These are phyloP conservation scores for Combretum micranthum DNA, from an alignment of 345 rosid species.

Conservation along the genomic window DNA sequence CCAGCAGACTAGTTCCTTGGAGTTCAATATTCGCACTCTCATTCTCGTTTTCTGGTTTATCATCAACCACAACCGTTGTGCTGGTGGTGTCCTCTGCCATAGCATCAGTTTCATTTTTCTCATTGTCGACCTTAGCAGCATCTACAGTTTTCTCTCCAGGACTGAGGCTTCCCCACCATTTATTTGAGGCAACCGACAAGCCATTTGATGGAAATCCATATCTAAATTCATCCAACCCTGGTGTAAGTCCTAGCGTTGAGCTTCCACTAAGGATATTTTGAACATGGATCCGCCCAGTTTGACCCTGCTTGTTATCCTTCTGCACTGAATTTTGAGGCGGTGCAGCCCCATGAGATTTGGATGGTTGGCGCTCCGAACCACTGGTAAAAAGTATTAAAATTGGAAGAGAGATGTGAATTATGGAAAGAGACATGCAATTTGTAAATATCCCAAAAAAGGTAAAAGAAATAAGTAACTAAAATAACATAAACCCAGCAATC, in stretches of 20 bases:
- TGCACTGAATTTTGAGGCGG: conserved; percentile 22
- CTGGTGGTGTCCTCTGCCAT: conserved; percentile 9
- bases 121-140: conserved; percentile 21
- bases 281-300: conserved; percentile 10
- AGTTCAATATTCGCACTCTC: conserved; percentile 10
- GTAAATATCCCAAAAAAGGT: too few species aligned
- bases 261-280: conserved; percentile 14
- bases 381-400: conserved; percentile 11
- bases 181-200: conserved; percentile 36
- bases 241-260: conserved; percentile 24
- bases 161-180: conserved; percentile 64
- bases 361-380: conserved; percentile 18
- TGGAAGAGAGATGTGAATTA: too few species aligned
- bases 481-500: too few species aligned
- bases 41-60: conserved; percentile 21
- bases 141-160: conserved; percentile 17
- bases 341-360: conserved; percentile 19
- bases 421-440: too few species aligned
- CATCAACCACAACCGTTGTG: neutral
- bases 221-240: conserved; percentile 53
- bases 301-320: conserved; percentile 28
- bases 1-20: conserved; percentile 26
- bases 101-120: conserved; percentile 12
- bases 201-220: conserved; percentile 65
- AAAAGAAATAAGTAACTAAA: too few species aligned